These are phyloP conservation scores for Colletotrichum sp. DNA, from an alignment of 2,329 filamentous ascomycete species.

Conservation along the genomic window DNA sequence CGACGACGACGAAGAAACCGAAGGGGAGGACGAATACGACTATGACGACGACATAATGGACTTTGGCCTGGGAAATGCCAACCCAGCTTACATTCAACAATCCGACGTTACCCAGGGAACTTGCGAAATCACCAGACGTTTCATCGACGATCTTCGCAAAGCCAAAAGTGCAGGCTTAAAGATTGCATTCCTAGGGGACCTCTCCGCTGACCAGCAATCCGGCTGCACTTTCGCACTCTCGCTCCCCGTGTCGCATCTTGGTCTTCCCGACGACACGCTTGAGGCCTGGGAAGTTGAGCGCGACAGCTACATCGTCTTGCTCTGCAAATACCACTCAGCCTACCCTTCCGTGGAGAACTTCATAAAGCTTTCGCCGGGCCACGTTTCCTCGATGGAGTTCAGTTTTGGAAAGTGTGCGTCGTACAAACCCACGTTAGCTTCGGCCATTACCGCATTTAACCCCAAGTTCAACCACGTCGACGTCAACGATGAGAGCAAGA, in stretches of 20 bases:
- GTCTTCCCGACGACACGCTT: constrained; percentile 75
- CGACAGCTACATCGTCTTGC: constrained; percentile 73
- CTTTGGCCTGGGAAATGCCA: constrained; percentile 35
- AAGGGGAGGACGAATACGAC: constrained; percentile 33
- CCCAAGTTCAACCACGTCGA: constrained; percentile 6
- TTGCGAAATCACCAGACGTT: constrained; percentile 35
- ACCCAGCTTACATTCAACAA: not conserved
- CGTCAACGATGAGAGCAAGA: not conserved
- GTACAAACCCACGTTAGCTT: constrained; percentile 71
- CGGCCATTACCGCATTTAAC: constrained; percentile 59
- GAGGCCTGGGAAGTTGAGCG: constrained; percentile 76
- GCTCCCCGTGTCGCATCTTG: constrained; percentile 71
- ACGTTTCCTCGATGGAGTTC: constrained; percentile 51
- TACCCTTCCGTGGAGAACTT: constrained; percentile 68
- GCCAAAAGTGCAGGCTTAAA: constrained; percentile 72
- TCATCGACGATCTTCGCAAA: constrained; percentile 60
- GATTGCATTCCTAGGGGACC: constrained; percentile 64
- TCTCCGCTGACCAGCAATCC: constrained; percentile 33
- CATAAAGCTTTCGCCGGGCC: constrained; percentile 41
- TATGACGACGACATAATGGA: constrained; percentile 32
- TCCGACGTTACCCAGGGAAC: constrained; percentile 30
- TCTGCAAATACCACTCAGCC: constrained; percentile 67
- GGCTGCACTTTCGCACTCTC: constrained; percentile 68
- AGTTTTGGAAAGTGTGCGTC: constrained; percentile 72
- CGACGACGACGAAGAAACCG: constrained; percentile 36